Base-by-base conservation (phyloP, 768 basidiomycete genomes). In the Tricholomella constricta region DNA sequence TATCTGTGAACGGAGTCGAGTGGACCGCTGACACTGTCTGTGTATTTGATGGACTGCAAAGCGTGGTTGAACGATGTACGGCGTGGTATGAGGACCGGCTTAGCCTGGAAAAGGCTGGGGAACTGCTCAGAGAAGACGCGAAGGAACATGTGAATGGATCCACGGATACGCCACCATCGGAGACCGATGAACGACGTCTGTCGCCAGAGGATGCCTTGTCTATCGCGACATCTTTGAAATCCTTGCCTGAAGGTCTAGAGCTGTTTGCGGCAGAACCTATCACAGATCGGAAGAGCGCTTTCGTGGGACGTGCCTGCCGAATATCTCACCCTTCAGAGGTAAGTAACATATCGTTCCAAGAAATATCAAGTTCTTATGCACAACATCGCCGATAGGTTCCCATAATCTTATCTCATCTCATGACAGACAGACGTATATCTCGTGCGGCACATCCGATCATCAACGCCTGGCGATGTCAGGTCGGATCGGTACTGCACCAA, bases 11-110 rank as follows among this genome's bases (percentile, higher is more conserved):
- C 48, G 90, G 88, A 6, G 79, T 91, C n/a, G 88, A 91, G 57
- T 95, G 88, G 84, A 72, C 76, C 2, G 74, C 80, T 20, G 91
- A 85, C 26, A 77, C 75, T 1, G 85, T 94, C 15, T 92, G 89
- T 57, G 88, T 94, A 11, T 95, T 94, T 63, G 93, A 95, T 57
- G 93, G 93, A 10, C 68, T 94, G 23, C 90, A 93, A 68, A 83
- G 76, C 60, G 81, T 89, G 9, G 67, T 87, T 26, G 90, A 92
- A 42, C 73, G 75, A 14, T 87, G 85, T 56, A 72, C 77, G 20
- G 61, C 64, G 34, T 94, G 92, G 92, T 88, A 91, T 58, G 78
- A 79, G 54, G 82, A 85, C n/a, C 83, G 76, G 15, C 70, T 88
- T 22, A 83, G 72, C 60, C 72, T 68, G 22, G 83, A 82, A 46